Evolutionary conservation across 139 green algal species (phyloP), one percentile per base, ranked within the genome.

Genomic region (Chlorella vulgaris): DNA sequence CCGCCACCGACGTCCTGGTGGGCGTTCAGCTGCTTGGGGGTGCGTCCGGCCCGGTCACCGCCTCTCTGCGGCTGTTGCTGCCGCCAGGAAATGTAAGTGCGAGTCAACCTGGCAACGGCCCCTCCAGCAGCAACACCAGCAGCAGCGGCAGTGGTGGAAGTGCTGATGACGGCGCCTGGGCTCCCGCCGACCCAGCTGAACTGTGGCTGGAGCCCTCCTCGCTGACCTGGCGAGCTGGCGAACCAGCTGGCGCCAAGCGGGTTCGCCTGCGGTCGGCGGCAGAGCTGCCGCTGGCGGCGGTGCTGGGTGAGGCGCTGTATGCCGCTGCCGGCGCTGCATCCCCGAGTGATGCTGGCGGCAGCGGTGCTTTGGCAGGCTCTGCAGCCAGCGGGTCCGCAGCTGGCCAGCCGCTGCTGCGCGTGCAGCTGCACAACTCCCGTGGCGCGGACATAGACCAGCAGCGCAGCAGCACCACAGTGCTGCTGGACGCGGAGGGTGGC

Each of bases 171-270:
- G 18, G 15, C 55, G 36, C 2, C 10, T 79, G 73, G 73, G 53
- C 53, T 15, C 53, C 73, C 7, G 73, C 73, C 2, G 53, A 79
- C 51, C 53, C 73, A 21, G 35, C 35, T 5, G 55, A 82, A 22
- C 42, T 74, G 8, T 82, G 76, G 76, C 33, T 82, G 60, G 65
- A 74, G 10, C 76, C 76, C 0, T 1, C 31, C 22, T 29, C 33
- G 33, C 76, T 82, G 39, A 38, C 26, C 33, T 82, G 76, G 76
- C 13, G 22, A 8, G 62, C 62, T 19, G 35, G 43, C 8, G 42
- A 82, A 24, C 50, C 31, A n/a, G 24, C 76, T 3, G 50, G 76
- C 76, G 33, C 50, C 40, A 70, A 74, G 42, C 55, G 31, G 13
- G 63, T 74, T 2, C 65, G 43, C 15, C 43, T 82, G 33, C 76